Evolutionary conservation across 176 grass and related monocot species (phyloP), one percentile per base, ranked within the genome.

Genomic region (Puya raimondii): DNA sequence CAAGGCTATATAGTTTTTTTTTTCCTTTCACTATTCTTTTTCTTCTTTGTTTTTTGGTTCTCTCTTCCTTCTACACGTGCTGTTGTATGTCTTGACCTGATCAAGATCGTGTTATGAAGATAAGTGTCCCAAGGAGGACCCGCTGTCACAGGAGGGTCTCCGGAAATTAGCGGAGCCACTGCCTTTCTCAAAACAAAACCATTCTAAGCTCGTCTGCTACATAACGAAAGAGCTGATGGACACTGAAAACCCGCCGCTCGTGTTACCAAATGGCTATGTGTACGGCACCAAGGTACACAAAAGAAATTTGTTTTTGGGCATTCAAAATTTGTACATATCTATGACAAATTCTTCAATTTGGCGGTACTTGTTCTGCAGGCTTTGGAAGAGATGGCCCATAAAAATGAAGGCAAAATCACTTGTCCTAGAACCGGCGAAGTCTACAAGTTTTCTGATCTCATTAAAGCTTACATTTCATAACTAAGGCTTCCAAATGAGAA

Each of bases 201-300:
- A 99, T 67, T 99, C 95, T 1, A 99, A 94, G 76, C 85, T 99
- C 0, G 90, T 99, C 23, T 99, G 95, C 78, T 88, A 90, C 83
- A 94, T 99, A 64, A 91, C 95, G 22, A 94, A 99, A 81, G 87
- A 99, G 69, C 82, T 84, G 70, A 99, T 99, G 95, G 95, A 99
- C 78, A 92, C 90, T 0, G 95, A 99, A 79, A 99, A 99, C 23
- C 95, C 95, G 0, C 95, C 95, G 0, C 82, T 85, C 42, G 95
- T 99, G 67, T 70, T 99, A 16, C 95, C 95, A 2, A 99, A 99
- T 0, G 95, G 95, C 57, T 91, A 88, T 50, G 95, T 99, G 42
- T 99, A 99, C 71, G 91, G 95, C 64, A 80, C 81, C 27, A 99
- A 94, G 90, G 95, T 99, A 84, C 11, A 2, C 0, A 65, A n/a